Evolutionary conservation across 768 basidiomycete species (phyloP), one percentile per base, ranked within the genome.

Genomic region (Lanmaoa pseudosensibilis): DNA sequence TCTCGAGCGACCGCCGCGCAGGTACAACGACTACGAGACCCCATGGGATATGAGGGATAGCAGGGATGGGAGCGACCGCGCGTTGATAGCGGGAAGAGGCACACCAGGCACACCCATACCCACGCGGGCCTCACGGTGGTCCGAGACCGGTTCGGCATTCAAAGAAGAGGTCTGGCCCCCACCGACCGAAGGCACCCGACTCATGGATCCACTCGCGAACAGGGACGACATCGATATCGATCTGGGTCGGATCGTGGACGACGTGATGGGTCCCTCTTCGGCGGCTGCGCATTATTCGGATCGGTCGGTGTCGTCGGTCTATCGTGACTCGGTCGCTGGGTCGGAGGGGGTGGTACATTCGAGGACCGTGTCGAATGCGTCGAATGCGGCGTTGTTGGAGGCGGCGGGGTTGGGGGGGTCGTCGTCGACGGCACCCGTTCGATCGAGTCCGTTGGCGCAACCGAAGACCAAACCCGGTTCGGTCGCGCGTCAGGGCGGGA

Each of bases 131-230:
- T 36, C 38, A 2, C 54, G 38, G 19, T 44, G 54, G 19, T 74
- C 79, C 2, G 78, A 80, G 37, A 66, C 74, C 2, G 79, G 78
- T 1, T 80, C 80, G 0, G 71, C 78, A 36, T 81, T 82, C 65
- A 70, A 73, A 18, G 81, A 82, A 49, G 77, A 80, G 37, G 11
- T 79, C 0, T 80, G 77, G 75, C 74, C 74, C 1, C 77, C 77
- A 0, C 80, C 80, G 1, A 52, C 39, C 44, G 72, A 72, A 37
- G 45, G 48, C 37, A 62, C 60, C 0, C 56, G 70, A 55, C 58
- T 69, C 23, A 59, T 66, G 40, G 65, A 71, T 13, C 55, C 65
- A 0, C 25, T 67, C 30, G 25, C 50, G 2, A 32, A 38, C 21
- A 19, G 40, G 33, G 55, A 50, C 12, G 49, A 52, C 2, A 13